These are phyloP conservation scores for Diaporthe sp. DNA, from an alignment of 2,329 filamentous ascomycete species.

Conservation along the genomic window DNA sequence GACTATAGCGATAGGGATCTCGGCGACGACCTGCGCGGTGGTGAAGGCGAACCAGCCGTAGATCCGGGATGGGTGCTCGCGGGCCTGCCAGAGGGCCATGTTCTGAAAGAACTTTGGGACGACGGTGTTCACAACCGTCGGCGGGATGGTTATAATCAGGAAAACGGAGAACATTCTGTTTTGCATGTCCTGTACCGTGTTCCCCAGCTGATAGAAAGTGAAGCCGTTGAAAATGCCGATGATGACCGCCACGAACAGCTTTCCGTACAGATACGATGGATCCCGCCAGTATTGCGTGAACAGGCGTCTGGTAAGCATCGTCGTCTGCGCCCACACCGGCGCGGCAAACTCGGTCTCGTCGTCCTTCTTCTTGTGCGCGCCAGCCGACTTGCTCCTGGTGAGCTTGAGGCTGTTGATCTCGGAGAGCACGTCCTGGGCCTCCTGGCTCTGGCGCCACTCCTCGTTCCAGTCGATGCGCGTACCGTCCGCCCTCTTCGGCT, in stretches of 20 bases:
- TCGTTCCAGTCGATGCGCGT: constrained; percentile 49
- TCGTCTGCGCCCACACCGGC: constrained; percentile 64
- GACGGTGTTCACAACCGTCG: constrained; percentile 80
- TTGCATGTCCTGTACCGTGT: constrained; percentile 71
- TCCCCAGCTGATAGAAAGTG: constrained; percentile 73
- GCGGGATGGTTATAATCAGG: constrained; percentile 79
- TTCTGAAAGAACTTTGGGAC: constrained; percentile 77
- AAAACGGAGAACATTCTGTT: constrained; percentile 81
- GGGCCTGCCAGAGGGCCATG: constrained; percentile 74
- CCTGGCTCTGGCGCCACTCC: constrained; percentile 49
- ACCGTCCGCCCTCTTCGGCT: constrained; percentile 58
- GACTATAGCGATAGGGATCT: constrained; percentile 76
- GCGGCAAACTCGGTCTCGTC: constrained; percentile 66
- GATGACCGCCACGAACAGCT: constrained; percentile 46
- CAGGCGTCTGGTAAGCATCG: constrained; percentile 64
- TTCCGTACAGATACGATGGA: constrained; percentile 71
- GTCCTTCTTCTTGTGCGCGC: constrained; percentile 50
- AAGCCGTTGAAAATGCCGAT: constrained; percentile 72
- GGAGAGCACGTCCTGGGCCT: constrained; percentile 45
- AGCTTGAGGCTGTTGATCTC: constrained; percentile 55
- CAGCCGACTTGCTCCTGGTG: constrained; percentile 52
- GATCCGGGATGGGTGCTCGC: constrained; percentile 82
- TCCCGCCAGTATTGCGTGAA: constrained; percentile 74
- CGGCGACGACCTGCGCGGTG: constrained; percentile 72
- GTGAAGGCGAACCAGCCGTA: constrained; percentile 81